Percentiles rank a stretch among this genome's conserved stretches.
Conservation (phyloP, 345 rosid species). For the Citrus medica region DNA sequence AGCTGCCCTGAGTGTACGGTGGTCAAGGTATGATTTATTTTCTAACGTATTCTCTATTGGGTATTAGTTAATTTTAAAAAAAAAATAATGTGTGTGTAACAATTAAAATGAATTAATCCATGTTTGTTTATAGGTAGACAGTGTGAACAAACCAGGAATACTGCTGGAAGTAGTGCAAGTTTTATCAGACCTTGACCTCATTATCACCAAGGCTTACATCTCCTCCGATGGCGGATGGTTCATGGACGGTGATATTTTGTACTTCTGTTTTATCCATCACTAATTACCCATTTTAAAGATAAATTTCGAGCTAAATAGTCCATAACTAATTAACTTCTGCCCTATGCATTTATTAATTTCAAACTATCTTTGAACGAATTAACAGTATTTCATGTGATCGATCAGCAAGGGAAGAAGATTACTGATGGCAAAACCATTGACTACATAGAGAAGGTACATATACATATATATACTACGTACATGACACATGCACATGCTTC, state of each 20-base stretch:
- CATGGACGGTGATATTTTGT: conserved; percentile 70
- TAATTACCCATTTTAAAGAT: background rate
- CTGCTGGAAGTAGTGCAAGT: conserved; percentile 91
- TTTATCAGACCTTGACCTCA: conserved; percentile 81
- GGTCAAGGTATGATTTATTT: conserved; percentile 51
- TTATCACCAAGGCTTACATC: conserved; percentile 87
- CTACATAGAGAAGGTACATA: conserved; percentile 67
- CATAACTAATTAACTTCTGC: background rate
- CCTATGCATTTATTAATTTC: background rate
- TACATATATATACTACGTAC: no score
- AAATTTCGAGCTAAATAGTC: background rate
- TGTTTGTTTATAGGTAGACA: conserved; percentile 56
- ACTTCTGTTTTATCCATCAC: background rate
- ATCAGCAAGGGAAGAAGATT: conserved; percentile 83
- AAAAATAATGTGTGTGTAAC: background rate
- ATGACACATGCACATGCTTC: no score
- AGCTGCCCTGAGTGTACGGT: conserved; percentile 70
- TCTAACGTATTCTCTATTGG: no score
- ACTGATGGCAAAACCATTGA: conserved; percentile 71
- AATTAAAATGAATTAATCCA: background rate
- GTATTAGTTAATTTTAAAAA: no score
- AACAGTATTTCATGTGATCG: conserved; percentile 79
- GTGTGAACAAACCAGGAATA: conserved; percentile 94
- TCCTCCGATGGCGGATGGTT: conserved; percentile 99
- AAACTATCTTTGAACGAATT: background rate